Evolutionary conservation across 176 grass and related monocot species (phyloP).

Genomic region (Oryza glaberrima): DNA sequence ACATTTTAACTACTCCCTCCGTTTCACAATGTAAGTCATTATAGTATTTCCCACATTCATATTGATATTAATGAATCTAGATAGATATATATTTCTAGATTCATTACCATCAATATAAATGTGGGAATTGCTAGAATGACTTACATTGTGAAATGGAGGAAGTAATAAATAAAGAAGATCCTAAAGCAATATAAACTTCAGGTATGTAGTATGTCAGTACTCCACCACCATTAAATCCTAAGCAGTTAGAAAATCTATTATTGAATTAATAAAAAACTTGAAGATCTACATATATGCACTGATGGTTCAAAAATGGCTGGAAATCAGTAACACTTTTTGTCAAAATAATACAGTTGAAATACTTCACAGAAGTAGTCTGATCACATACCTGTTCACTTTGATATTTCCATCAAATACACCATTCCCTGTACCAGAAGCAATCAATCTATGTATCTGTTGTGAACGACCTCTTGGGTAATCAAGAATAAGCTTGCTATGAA

Average conservation of each 20-base stretch:
- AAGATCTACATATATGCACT: not conserved
- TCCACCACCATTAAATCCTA: not conserved
- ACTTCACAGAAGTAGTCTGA: not conserved
- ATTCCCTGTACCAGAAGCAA: slow-evolving; percentile 73
- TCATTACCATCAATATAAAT: too few relatives aligned
- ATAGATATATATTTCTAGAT: too few relatives aligned
- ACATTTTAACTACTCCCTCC: not conserved
- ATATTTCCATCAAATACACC: slow-evolving; percentile 97
- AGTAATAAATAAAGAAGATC: not conserved
- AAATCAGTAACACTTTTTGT: not conserved
- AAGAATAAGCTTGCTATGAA: slow-evolving; percentile 91
- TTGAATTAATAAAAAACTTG: not conserved
- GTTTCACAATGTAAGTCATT: too few relatives aligned
- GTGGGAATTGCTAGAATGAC: too few relatives aligned
- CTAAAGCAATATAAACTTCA: not conserved
- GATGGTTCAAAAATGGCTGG: not conserved
- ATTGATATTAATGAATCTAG: too few relatives aligned
- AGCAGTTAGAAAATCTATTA: not conserved
- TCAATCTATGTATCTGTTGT: slow-evolving; percentile 88
- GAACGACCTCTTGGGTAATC: slow-evolving; percentile 82
- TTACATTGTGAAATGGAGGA: too few relatives aligned
- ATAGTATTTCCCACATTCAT: too few relatives aligned
- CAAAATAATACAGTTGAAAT: not conserved
- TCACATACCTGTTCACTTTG: slow-evolving; percentile 80
- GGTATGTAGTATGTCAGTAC: not conserved